Evolutionary conservation across 225 moss, liverwort and hornwort species (phyloP).

Genomic region (Neckera pumila): DNA sequence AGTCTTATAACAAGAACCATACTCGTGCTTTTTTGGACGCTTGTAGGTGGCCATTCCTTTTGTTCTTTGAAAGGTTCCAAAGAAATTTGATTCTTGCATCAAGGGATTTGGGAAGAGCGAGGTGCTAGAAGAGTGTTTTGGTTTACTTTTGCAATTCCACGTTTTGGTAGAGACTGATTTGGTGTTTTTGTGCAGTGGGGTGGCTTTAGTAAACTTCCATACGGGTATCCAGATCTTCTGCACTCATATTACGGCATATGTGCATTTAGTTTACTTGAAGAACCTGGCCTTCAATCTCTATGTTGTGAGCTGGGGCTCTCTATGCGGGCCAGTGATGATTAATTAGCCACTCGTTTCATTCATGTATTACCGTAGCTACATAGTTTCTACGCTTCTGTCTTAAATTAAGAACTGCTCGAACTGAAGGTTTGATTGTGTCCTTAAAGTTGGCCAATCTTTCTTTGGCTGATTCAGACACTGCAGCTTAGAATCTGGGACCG

Average conservation of each 20-base stretch:
- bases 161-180: not conserved
- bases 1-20: not conserved
- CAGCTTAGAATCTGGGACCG: not conserved
- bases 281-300: slow-evolving; percentile 53
- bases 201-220: slow-evolving; percentile 77
- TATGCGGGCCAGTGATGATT: slow-evolving; percentile 35
- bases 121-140: not conserved
- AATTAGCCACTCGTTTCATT: not conserved
- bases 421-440: not conserved
- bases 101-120: not conserved
- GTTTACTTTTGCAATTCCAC: not conserved
- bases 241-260: slow-evolving; percentile 86
- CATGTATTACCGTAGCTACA: not conserved
- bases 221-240: slow-evolving; percentile 58
- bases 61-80: not conserved
- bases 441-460: not conserved
- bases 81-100: not conserved
- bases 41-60: not conserved
- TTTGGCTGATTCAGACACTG: not conserved
- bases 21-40: not conserved
- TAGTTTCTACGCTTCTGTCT: not conserved
- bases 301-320: slow-evolving; percentile 80
- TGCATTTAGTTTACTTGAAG: slow-evolving; percentile 79
- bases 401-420: not conserved
- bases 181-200: slow-evolving; percentile 51